A percentile compares a stretch with the other conserved stretches of the same genome.
Conservation (phyloP, 305 asterid species). For the Euphrasia arctica region DNA sequence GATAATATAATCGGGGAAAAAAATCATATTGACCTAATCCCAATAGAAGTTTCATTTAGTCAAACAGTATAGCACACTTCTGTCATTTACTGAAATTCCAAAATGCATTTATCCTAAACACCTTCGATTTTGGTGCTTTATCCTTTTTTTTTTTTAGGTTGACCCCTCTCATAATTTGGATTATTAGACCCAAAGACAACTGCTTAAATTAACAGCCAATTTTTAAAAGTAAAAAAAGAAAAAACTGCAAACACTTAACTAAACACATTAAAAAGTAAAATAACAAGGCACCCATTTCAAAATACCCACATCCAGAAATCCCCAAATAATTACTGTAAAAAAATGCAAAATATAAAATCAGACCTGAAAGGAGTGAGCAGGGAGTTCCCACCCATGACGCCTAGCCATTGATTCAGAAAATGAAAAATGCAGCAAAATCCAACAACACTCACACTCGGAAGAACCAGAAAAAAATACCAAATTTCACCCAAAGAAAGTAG, state of each 20-base stretch:
- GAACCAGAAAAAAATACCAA: conserved; percentile 23
- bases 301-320: not conserved
- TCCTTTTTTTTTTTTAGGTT: not conserved
- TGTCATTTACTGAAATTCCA: not conserved
- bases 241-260: conserved; percentile 15
- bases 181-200: not conserved
- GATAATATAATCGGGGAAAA: not conserved
- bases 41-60: not conserved
- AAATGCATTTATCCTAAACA: not conserved
- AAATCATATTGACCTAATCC: not conserved
- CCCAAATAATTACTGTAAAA: conserved; percentile 2
- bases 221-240: not conserved
- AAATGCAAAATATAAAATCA: not conserved
- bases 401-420: conserved; percentile 64
- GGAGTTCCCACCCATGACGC: conserved; percentile 98
- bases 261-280: conserved; percentile 13
- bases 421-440: conserved; percentile 5
- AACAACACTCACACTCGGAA: conserved; percentile 35
- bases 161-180: conserved; percentile 1
- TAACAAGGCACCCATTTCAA: conserved; percentile 8
- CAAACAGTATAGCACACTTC: not conserved
- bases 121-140: too few relatives aligned
- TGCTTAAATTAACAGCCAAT: conserved; percentile 12
- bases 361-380: conserved; percentile 98
- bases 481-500: not conserved